Evolutionary conservation across 805 yeast genomes (phyloP).

Genomic region (Ogataea kodamae): DNA sequence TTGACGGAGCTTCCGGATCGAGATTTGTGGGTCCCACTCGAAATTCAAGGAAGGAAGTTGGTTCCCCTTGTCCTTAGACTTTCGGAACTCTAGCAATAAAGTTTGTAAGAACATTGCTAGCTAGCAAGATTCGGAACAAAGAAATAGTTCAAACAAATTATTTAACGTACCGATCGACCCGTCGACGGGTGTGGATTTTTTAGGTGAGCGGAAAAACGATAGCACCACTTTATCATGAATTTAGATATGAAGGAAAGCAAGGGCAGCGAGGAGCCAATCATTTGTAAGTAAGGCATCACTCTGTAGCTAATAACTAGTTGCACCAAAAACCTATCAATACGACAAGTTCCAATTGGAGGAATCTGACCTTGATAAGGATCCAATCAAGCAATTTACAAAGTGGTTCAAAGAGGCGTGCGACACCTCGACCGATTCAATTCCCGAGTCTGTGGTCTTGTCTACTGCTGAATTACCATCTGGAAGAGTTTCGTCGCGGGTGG

Average conservation of each 20-base stretch:
- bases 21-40: conserved; percentile 13
- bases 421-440: conserved; percentile 52
- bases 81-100: conserved; percentile 15
- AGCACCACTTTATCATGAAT: conserved; percentile 16
- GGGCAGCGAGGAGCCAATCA: conserved; percentile 27
- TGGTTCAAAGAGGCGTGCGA: conserved; percentile 82
- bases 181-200: conserved; percentile 1
- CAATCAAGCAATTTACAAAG: conserved; percentile 70
- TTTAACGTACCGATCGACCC: conserved; percentile 4
- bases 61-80: conserved; percentile 12
- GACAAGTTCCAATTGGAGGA: conserved; percentile 60
- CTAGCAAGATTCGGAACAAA: conserved; percentile 4
- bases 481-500: conserved; percentile 80
- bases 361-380: conserved; percentile 50
- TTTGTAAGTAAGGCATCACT: conserved; percentile 22
- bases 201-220: conserved; percentile 5
- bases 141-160: conserved; percentile 1
- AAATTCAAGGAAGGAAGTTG: conserved; percentile 14
- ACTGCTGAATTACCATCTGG: conserved; percentile 89
- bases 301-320: conserved; percentile 39
- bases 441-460: conserved; percentile 84
- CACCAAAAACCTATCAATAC: conserved; percentile 88
- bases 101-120: conserved; percentile 9
- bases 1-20: conserved; percentile 8
- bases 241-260: conserved; percentile 22